A percentile compares a stretch with the other conserved stretches of the same genome.
Evolutionary conservation across 2,329 filamentous ascomycete genomes (phyloP).

Genomic region (Polytolypa hystricis): DNA sequence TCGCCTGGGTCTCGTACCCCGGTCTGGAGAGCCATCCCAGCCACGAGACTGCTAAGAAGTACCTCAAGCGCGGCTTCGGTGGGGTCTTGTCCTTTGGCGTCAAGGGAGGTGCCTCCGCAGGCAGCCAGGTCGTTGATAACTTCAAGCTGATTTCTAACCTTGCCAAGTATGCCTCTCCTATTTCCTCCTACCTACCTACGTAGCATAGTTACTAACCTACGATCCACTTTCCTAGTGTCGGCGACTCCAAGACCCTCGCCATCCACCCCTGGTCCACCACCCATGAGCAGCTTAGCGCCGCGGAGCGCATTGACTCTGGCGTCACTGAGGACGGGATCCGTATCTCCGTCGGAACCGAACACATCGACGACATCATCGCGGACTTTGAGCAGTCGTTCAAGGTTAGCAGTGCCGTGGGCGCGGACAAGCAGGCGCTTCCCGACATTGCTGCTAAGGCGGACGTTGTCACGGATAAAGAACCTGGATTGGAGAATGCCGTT

Average conservation of each 20-base stretch:
- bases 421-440: background rate
- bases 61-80: slow-evolving; percentile 72
- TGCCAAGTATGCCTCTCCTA: slow-evolving; percentile 53
- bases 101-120: slow-evolving; percentile 74
- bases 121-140: slow-evolving; percentile 78
- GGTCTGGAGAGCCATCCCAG: slow-evolving; percentile 72
- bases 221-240: slow-evolving; percentile 49
- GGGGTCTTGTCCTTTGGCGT: slow-evolving; percentile 90
- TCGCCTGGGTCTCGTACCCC: slow-evolving; percentile 89
- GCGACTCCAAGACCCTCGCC: slow-evolving; percentile 86
- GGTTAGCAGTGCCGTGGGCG: slow-evolving; percentile 29
- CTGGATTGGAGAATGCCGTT: background rate
- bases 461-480: background rate
- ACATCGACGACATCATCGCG: slow-evolving; percentile 93
- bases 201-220: background rate
- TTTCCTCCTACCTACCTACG: background rate
- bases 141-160: slow-evolving; percentile 95
- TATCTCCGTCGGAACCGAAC: slow-evolving; percentile 89
- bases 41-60: slow-evolving; percentile 74
- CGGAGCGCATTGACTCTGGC: slow-evolving; percentile 70
- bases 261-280: slow-evolving; percentile 95
- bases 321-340: slow-evolving; percentile 85
- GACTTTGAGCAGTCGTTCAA: slow-evolving; percentile 90
- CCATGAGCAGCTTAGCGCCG: slow-evolving; percentile 77
- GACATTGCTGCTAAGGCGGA: too few species aligned